Evolutionary conservation across 768 basidiomycete genomes (phyloP).

Genomic region (Collybia nuda): DNA sequence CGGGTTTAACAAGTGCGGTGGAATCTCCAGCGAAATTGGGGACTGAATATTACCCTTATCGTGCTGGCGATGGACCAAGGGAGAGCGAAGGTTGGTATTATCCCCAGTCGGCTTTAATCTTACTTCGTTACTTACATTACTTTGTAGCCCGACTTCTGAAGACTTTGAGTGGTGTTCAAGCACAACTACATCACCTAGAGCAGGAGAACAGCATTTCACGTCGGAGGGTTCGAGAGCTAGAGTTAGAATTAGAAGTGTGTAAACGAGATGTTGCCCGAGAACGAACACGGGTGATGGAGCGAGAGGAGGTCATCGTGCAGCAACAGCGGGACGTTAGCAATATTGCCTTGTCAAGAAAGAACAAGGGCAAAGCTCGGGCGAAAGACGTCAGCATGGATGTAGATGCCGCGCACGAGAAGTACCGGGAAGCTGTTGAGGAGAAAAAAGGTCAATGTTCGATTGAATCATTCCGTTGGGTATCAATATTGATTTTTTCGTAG

Average conservation of each 20-base stretch:
- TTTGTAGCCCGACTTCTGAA: conserved; percentile 56
- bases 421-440: conserved; percentile 80
- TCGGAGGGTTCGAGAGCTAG: conserved; percentile 82
- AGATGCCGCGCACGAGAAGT: conserved; percentile 46
- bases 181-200: conserved; percentile 71
- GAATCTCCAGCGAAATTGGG: conserved; percentile 66
- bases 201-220: conserved; percentile 82
- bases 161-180: conserved; percentile 62
- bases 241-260: conserved; percentile 81
- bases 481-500: conserved; percentile 41
- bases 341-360: conserved; percentile 23
- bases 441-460: conserved; percentile 71
- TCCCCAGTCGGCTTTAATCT: not conserved
- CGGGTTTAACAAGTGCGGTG: conserved; percentile 78
- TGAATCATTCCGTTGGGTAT: not conserved
- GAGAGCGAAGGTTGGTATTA: conserved; percentile 60
- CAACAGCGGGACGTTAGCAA: conserved; percentile 26
- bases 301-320: conserved; percentile 45
- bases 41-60: conserved; percentile 50
- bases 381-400: conserved; percentile 29
- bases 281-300: conserved; percentile 60
- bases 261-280: conserved; percentile 77
- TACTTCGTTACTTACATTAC: not conserved
- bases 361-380: conserved; percentile 39
- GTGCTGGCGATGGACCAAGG: conserved; percentile 42